Evolutionary conservation across 768 basidiomycete genomes (phyloP).

Genomic region (Butyriboletus loyo): DNA sequence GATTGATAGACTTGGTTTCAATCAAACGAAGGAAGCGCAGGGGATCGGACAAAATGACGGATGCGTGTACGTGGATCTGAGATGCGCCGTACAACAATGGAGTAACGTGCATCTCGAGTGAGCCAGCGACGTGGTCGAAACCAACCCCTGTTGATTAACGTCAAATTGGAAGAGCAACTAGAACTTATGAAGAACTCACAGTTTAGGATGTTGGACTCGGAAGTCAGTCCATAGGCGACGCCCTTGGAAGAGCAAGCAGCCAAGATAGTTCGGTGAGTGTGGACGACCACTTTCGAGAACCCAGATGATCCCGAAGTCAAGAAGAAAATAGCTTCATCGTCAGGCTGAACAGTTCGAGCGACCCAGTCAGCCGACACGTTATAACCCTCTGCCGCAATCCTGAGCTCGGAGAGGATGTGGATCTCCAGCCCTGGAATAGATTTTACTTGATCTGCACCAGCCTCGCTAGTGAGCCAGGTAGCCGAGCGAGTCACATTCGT

Average conservation of each 20-base stretch:
- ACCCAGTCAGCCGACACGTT: conserved; percentile 8
- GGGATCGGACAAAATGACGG: conserved; percentile 16
- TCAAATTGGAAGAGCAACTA: neutral
- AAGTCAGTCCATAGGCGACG: conserved; percentile 29
- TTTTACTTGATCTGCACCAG: conserved; percentile 22
- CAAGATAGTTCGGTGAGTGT: conserved; percentile 37
- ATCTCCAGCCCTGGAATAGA: conserved; percentile 20
- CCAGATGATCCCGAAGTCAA: conserved; percentile 42
- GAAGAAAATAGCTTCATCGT: conserved; percentile 30
- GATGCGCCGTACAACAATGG: conserved; percentile 29
- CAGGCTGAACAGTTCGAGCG: conserved; percentile 13
- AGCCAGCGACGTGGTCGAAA: conserved; percentile 43
- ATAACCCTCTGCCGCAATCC: conserved; percentile 14
- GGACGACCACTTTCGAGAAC: conserved; percentile 38
- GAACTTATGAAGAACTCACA: conserved; percentile 19
- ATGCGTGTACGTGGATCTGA: conserved; percentile 16
- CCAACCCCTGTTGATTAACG: conserved; percentile 29
- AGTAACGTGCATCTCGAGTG: conserved; percentile 38
- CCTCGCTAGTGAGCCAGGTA: conserved; percentile 24
- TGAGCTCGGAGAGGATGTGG: conserved; percentile 25
- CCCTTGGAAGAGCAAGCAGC: conserved; percentile 33
- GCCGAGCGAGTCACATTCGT: conserved; percentile 17
- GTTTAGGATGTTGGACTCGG: conserved; percentile 34
- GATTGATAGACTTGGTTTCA: conserved; percentile 33
- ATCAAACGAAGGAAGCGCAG: conserved; percentile 22